Conservation (phyloP, 2,329 filamentous ascomycete genomes). For the Periconia sp. region DNA sequence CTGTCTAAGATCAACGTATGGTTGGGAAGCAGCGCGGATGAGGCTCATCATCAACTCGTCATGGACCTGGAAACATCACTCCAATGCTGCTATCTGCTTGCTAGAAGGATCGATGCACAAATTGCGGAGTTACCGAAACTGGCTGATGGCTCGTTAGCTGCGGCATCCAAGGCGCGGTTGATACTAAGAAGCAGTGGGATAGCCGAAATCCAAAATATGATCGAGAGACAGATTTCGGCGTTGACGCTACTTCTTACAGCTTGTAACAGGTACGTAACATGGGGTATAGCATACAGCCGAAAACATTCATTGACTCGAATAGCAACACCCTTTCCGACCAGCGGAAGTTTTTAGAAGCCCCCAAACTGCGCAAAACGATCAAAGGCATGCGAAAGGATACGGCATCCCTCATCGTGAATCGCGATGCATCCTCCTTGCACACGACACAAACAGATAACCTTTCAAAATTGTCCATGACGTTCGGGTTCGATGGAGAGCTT, state of each 20-base stretch:
- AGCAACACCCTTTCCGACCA: conserved; percentile 14
- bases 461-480: conserved; percentile 13
- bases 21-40: conserved; percentile 5
- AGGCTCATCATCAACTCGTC: conserved; percentile 14
- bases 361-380: conserved; percentile 4
- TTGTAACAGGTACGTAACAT: conserved; percentile 14
- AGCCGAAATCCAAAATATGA: conserved; percentile 12
- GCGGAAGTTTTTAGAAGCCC: conserved; percentile 5
- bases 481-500: conserved; percentile 14
- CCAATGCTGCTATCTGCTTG: conserved; percentile 13
- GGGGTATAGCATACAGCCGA: not conserved
- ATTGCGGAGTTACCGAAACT: conserved; percentile 5
- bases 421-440: conserved; percentile 8
- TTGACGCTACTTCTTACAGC: conserved; percentile 19
- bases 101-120: conserved; percentile 7
- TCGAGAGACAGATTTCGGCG: conserved; percentile 14
- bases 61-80: conserved; percentile 19
- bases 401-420: conserved; percentile 9
- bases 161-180: conserved; percentile 8
- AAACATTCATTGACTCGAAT: not conserved
- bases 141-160: conserved; percentile 1
- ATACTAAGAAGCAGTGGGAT: conserved; percentile 8
- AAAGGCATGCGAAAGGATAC: conserved; percentile 6
- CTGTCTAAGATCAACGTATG: conserved; percentile 19
- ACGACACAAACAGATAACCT: conserved; percentile 9